Evolutionary conservation across 768 basidiomycete genomes (phyloP).

Genomic region (Zangia roseola): DNA sequence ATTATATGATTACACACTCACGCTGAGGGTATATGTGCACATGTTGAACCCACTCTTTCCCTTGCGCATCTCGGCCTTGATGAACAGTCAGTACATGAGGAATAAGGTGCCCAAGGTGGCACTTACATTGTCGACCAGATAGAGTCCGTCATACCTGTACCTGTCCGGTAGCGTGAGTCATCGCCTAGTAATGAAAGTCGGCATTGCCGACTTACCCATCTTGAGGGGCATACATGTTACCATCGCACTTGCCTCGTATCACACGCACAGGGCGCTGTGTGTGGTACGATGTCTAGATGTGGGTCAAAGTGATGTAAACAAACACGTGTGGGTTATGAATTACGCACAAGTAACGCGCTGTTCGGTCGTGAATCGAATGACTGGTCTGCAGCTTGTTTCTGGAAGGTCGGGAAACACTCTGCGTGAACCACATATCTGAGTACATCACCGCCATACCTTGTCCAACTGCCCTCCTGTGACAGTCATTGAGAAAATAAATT

Average conservation of each 20-base stretch:
- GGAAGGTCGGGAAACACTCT: background rate
- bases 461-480: conserved; percentile 25
- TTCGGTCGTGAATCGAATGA: conserved; percentile 23
- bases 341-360: conserved; percentile 19
- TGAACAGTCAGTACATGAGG: background rate
- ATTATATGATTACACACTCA: no score
- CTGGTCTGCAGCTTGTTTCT: conserved; percentile 26
- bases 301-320: background rate
- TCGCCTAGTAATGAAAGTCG: background rate
- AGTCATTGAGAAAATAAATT: background rate
- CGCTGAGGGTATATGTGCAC: conserved; percentile 6
- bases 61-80: conserved; percentile 10
- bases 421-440: background rate
- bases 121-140: conserved; percentile 26
- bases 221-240: conserved; percentile 18
- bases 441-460: conserved; percentile 6
- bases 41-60: conserved; percentile 25
- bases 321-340: background rate
- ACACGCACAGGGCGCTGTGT: conserved; percentile 38
- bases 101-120: background rate
- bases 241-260: conserved; percentile 28
- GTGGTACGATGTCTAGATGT: conserved; percentile 28
- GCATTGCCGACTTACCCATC: conserved; percentile 19
- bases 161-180: conserved; percentile 9
- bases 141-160: conserved; percentile 34